phyloP scores from a whole-genome alignment of 352 stramenopile species.

The Globisporangium cederbergense region DNA sequence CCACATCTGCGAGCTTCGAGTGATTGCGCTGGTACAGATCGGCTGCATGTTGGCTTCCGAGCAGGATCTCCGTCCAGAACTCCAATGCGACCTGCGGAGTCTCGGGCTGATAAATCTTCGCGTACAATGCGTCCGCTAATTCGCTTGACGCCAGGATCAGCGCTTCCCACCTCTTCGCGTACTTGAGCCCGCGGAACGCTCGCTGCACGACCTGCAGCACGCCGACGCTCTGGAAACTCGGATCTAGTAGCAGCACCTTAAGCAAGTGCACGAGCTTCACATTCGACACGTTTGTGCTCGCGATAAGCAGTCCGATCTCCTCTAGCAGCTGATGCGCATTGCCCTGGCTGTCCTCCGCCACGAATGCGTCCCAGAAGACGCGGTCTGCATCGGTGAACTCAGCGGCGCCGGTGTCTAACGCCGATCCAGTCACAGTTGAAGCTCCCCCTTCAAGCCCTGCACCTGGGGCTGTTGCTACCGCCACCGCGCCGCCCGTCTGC shows the following conservation, averaged over 20 bases:
- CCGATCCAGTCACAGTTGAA: not conserved
- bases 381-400: slow-evolving; percentile 36
- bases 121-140: slow-evolving; percentile 40
- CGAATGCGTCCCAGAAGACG: slow-evolving; percentile 48
- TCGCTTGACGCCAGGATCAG: slow-evolving; percentile 35
- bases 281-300: slow-evolving; percentile 38
- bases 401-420: slow-evolving; percentile 13
- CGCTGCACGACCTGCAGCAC: slow-evolving; percentile 53
- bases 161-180: slow-evolving; percentile 72
- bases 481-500: not conserved
- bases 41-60: slow-evolving; percentile 75
- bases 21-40: slow-evolving; percentile 48
- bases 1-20: slow-evolving; percentile 39
- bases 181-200: slow-evolving; percentile 64
- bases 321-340: slow-evolving; percentile 23
- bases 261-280: slow-evolving; percentile 34
- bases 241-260: slow-evolving; percentile 32
- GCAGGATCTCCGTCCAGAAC: slow-evolving; percentile 64
- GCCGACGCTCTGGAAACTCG: slow-evolving; percentile 31
- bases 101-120: slow-evolving; percentile 25
- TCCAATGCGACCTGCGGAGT: slow-evolving; percentile 27
- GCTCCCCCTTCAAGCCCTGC: not conserved
- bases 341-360: slow-evolving; percentile 16
- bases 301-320: slow-evolving; percentile 62
- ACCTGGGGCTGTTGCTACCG: not conserved